Base-by-base conservation (phyloP, 2,329 filamentous ascomycete species). In the Aspergillus ibericus region DNA sequence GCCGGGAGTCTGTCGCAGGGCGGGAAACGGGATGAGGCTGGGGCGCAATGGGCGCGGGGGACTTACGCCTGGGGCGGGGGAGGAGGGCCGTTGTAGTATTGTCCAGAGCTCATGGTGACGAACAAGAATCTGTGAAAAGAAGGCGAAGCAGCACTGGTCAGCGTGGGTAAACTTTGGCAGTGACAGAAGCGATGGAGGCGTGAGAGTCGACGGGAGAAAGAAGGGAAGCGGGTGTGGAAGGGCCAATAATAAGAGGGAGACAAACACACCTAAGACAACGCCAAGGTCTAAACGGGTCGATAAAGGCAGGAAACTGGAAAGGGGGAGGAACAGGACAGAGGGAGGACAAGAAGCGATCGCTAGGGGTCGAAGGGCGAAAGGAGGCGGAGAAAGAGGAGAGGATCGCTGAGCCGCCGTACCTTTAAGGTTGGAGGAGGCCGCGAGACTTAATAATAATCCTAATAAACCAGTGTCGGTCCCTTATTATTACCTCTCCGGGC, bases 51-150 rank as follows among this genome's bases (percentile, higher is more conserved):
- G 12, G 42, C 38, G 36, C 36, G 59, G n/a, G 16, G 22, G 59
- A 69, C 73, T 64, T 73, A 78, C 66, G 71, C 66, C 63, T 75
- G 77, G 55, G 71, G 76, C 53, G 74, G 75, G 50, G 75, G 71
- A 56, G 73, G 75, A 53, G 70, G 71, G 7, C 61, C 59, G 29
- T 62, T 59, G 61, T 70, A 69, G 56, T 69, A 61, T 51, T 64
- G 59, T 15, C 59, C 52, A 36, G 62, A 52, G 54, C 65, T 66
- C 59, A 68, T 68, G 55, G 46, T 60, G 59, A 54, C 44, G 59
- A 47, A 16, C 29, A 50, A 40, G 34, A 55, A 60, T 55, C 58
- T 50, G 47, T 52, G 20, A 32, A 42, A 25, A 18, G 12, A 36
- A 44, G 35, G 38, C 35, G 48, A 56, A 22, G 22, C 20, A 40